Base-by-base conservation (phyloP, 1,139 yeast genomes). In the Kodamaea anthophila region DNA sequence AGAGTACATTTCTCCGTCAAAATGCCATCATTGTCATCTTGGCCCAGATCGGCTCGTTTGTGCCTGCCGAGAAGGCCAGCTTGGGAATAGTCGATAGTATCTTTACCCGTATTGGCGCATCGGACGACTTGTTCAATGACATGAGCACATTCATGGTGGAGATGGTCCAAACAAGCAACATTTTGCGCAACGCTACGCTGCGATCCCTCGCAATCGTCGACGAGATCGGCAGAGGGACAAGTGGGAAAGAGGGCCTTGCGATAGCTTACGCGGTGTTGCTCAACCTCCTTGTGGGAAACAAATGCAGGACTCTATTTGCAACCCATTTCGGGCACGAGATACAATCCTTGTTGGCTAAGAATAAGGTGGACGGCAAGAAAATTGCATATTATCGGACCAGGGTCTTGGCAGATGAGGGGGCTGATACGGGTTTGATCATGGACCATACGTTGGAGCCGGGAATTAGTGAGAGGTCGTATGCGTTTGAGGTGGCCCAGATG, bases 111-210 rank as follows among this genome's bases (percentile, higher is more conserved):
- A 79, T 83, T 15, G 96, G 96, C 0, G 87, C 96, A 0, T 85
- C 93, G 0, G 98, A 91, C 54, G 95, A 88, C 47, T 60, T 91
- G 21, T 86, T 70, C 48, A 76, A 85, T 36, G 93, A 88, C 41
- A 69, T 87, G 55, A 84, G 95, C 40, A 88, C 98, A 0, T 91
- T 91, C 47, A 87, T 91, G 97, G 95, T 88, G 10, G 97, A 91
- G 46, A 88, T 91, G 97, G 73, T 85, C n/a, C 98, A 91, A 49
- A 85, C 96, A 0, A 80, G 94, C 15, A 69, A 74, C 38, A 87
- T 91, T 21, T 56, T 91, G 32, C 66, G 71, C 28, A 74, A 83
- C 36, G 94, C 97, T 1, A 86, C 97, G 0, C 48, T 65, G 0
- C 55, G 67, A 24, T 87, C 97, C 0, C 56, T 91, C 39, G 96